Base-by-base conservation (phyloP, 1,284 basidiomycete genomes). In the Moesziomyces antarcticus region DNA sequence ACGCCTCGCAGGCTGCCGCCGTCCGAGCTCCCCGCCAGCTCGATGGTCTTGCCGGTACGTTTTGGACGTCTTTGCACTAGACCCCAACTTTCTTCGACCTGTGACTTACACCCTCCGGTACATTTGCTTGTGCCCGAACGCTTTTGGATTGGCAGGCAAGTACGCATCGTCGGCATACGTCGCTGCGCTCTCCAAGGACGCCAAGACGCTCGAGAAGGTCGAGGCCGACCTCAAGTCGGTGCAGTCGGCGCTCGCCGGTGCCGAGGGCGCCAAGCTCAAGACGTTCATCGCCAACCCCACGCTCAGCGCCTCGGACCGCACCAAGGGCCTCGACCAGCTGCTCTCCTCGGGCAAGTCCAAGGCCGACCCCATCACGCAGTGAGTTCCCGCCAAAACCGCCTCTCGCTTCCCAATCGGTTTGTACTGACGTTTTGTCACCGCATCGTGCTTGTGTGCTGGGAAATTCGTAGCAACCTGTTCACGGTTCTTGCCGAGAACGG, bases 121-220 rank as follows among this genome's bases (percentile, higher is more conserved):
- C 24, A 25, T 16, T 24, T 43, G 25, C 9, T 5, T 42, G 14
- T 5, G 16, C 33, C 16, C 41, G 20, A 22, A 18, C 33, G 21
- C 14, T 25, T 25, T 25, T 25, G 24, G 24, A 67, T 75, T 93
- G 75, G 89, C 92, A 48, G 87, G 89, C 85, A 98, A 97, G 86
- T 99, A 99, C 86, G 96, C 97, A 72, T 91, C 92, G 65, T 96
- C 97, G 27, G 89, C 93, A 74, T 99, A 93, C 87, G 89, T 91
- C 56, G 96, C 96, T 56, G 94, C 97, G 20, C 89, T 94, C 82
- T 88, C 90, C 81, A 92, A 94, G 87, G 80, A 83, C 79, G 78
- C 60, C 71, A 85, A 83, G 79, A 80, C 80, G 33, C 78, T 85
- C 50, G 59, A 76, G 46, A 79, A 79, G 73, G 78, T 85, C 52